Base-by-base conservation (phyloP, 495 filamentous ascomycete species). In the Penicillium pulvis region DNA sequence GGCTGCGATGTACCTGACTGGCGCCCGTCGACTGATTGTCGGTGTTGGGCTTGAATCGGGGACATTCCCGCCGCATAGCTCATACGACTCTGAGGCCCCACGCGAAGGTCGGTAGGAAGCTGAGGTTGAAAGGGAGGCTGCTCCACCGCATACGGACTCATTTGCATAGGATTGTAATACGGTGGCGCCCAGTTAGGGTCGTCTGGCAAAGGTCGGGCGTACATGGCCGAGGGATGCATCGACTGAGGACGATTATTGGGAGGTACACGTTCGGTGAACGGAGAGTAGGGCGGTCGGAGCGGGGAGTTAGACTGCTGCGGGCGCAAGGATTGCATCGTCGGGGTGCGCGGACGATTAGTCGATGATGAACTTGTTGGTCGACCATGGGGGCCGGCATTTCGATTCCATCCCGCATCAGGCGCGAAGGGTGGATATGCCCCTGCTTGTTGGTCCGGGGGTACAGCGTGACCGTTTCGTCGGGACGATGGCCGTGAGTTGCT, bases 141-240 rank as follows among this genome's bases (percentile, higher is more conserved):
- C 24, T 75, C 77, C 24, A 58, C 19, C 3, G 62, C 48, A 61
- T 76, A 73, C 8, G 72, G 63, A 26, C 62, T 61, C 51, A 61
- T 65, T 47, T 71, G 69, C 54, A 66, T 61, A 9, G 62, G 69
- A 68, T 59, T 72, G 52, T 58, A 80, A 69, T 77, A 73, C 31
- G 76, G 64, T 41, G 79, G 67, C 5, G 69, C 68, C 78, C 80
- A 81, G 50, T 76, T 71, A 1, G 70, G 71, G 64, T 82, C 78
- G 48, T 82, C 78, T 39, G 75, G 74, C 17, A 78, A 67, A 23
- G 78, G 68, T 30, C 74, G 75, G 9, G 62, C 24, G 46, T 65
- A 70, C 26, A 71, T 45, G 14, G 71, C 50, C 23, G 56, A 55
- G 42, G 56, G 63, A 36, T 68, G 62, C 56, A 75, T 70, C 6